Conservation (phyloP, 352 stramenopile species). For the Globisporangium barbulae region DNA sequence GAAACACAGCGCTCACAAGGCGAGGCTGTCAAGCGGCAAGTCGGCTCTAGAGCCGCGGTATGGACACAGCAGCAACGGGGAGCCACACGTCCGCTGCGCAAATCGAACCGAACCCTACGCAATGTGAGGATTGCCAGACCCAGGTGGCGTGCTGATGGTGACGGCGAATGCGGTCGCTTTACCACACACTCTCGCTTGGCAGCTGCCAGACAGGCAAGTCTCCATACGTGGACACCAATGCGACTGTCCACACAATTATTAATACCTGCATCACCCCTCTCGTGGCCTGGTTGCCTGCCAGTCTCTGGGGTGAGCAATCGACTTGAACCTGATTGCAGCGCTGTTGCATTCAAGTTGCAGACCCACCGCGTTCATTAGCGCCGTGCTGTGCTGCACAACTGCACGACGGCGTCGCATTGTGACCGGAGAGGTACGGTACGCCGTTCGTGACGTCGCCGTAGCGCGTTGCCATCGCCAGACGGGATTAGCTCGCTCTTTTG, state of each 20-base stretch:
- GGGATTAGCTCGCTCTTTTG: background rate
- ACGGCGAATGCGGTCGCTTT: no score
- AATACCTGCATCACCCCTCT: no score
- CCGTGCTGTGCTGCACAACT: background rate
- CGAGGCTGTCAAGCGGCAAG: background rate
- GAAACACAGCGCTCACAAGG: background rate
- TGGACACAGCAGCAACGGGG: no score
- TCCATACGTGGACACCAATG: no score
- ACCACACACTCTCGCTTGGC: no score
- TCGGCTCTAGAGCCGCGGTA: background rate
- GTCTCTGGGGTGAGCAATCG: no score
- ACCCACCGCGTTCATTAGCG: background rate
- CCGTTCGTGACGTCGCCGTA: background rate
- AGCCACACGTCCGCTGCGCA: background rate
- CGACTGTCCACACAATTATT: no score
- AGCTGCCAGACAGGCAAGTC: no score
- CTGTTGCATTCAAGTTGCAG: background rate
- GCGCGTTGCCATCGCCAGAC: background rate
- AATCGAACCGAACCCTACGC: background rate
- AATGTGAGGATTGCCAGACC: background rate
- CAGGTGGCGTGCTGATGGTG: background rate
- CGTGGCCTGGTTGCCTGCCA: no score
- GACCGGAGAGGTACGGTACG: background rate
- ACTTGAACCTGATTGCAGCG: background rate
- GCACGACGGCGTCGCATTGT: slow-evolving; percentile 4